phyloP scores from a whole-genome alignment of 768 basidiomycete genomes.

The Suillus alpinus region DNA sequence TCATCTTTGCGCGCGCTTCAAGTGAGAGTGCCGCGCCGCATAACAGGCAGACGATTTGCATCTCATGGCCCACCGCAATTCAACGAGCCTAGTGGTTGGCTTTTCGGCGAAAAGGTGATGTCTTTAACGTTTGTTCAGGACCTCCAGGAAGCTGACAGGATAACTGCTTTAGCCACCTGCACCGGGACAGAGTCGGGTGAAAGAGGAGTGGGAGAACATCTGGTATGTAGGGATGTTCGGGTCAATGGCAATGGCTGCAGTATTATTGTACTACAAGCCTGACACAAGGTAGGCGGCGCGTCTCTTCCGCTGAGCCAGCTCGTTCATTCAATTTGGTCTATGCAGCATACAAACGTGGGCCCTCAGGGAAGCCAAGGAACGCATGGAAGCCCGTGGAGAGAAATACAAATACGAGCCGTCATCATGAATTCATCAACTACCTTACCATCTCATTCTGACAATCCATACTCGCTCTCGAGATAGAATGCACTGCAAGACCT shows the following conservation, averaged over 20 bases:
- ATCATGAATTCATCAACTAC: slow-evolving; percentile 19
- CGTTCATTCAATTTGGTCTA: slow-evolving; percentile 1
- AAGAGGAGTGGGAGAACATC: slow-evolving; percentile 87
- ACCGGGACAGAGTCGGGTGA: slow-evolving; percentile 80
- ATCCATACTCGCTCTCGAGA: not conserved
- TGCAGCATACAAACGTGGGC: slow-evolving; percentile 91
- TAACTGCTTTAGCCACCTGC: slow-evolving; percentile 55
- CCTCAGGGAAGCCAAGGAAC: slow-evolving; percentile 78
- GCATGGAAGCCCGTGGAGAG: slow-evolving; percentile 94
- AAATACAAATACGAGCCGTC: slow-evolving; percentile 78
- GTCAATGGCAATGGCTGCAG: slow-evolving; percentile 68
- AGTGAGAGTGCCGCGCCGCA: slow-evolving; percentile 16
- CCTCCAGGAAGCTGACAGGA: slow-evolving; percentile 1
- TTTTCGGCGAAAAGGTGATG: slow-evolving; percentile 87
- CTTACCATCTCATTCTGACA: slow-evolving; percentile 1
- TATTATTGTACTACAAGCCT: slow-evolving; percentile 88
- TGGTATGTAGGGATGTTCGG: slow-evolving; percentile 95
- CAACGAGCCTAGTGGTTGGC: slow-evolving; percentile 84
- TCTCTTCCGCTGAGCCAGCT: slow-evolving; percentile 1
- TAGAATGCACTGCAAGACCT: not conserved
- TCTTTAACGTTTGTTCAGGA: slow-evolving; percentile 1
- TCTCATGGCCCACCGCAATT: slow-evolving; percentile 80
- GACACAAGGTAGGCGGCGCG: slow-evolving; percentile 72
- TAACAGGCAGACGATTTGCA: slow-evolving; percentile 47
- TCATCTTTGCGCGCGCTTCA: slow-evolving; percentile 42